Percentiles rank a stretch among this genome's conserved stretches.
Evolutionary conservation across 129 eudicot species (phyloP).

Genomic region (Saussurea involucrata): DNA sequence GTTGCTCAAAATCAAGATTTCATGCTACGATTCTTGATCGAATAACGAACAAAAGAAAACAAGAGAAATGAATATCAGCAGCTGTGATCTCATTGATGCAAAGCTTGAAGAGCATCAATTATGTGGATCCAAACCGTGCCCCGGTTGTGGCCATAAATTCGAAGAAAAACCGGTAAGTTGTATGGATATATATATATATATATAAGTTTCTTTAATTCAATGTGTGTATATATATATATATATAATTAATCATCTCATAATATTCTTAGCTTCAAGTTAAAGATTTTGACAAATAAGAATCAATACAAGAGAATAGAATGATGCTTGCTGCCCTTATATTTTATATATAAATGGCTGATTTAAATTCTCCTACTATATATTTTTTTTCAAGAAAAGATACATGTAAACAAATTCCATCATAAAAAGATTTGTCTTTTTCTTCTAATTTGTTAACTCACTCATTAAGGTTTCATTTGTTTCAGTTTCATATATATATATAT

Average conservation of each 20-base stretch:
- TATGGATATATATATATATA: not conserved
- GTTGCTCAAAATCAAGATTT: constrained; percentile 20
- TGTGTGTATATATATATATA: constrained; percentile 5
- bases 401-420: constrained; percentile 10
- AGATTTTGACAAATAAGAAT: constrained; percentile 51
- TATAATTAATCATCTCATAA: constrained; percentile 24
- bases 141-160: constrained; percentile 94
- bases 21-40: constrained; percentile 18
- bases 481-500: not conserved
- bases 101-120: constrained; percentile 95
- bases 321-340: constrained; percentile 14
- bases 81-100: constrained; percentile 91
- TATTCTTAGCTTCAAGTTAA: constrained; percentile 64
- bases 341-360: not conserved
- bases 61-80: constrained; percentile 50
- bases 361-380: constrained; percentile 2
- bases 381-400: constrained; percentile 6
- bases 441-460: constrained; percentile 1
- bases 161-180: constrained; percentile 86
- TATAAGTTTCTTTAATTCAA: not conserved
- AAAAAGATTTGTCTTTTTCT: constrained; percentile 26
- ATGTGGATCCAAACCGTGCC: constrained; percentile 97
- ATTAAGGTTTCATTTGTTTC: not conserved
- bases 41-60: constrained; percentile 1
- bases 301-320: constrained; percentile 43